phyloP scores from a whole-genome alignment of 2,329 filamentous ascomycete genomes.

The Aspergillus tamarii region DNA sequence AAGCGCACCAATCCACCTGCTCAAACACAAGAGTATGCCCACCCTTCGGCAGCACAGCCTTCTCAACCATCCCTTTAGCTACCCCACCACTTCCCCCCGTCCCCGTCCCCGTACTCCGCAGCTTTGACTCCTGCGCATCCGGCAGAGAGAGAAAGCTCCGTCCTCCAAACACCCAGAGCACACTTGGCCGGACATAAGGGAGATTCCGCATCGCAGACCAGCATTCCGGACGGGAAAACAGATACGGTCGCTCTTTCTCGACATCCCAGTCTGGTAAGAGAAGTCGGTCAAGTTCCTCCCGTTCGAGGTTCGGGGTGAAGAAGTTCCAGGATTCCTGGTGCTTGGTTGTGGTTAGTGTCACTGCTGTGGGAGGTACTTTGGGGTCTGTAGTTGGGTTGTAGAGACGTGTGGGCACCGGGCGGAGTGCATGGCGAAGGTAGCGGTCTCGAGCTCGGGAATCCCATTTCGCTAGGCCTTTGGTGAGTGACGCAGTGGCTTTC shows the following conservation, averaged over 20 bases:
- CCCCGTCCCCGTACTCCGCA: slow-evolving; percentile 24
- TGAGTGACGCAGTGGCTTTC: background rate
- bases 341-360: slow-evolving; percentile 25
- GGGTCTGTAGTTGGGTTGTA: slow-evolving; percentile 15
- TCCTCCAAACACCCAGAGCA: slow-evolving; percentile 27
- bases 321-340: slow-evolving; percentile 21
- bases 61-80: slow-evolving; percentile 21
- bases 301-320: slow-evolving; percentile 16
- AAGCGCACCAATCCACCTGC: slow-evolving; percentile 23
- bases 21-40: slow-evolving; percentile 22
- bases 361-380: slow-evolving; percentile 9
- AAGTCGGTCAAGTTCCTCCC: slow-evolving; percentile 15
- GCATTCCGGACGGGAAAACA: slow-evolving; percentile 23
- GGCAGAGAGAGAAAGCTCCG: slow-evolving; percentile 21
- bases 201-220: slow-evolving; percentile 20
- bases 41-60: slow-evolving; percentile 13
- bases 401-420: slow-evolving; percentile 19
- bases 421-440: background rate
- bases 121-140: slow-evolving; percentile 20
- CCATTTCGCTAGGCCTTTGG: background rate
- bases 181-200: slow-evolving; percentile 27
- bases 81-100: slow-evolving; percentile 29
- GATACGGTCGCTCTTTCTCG: slow-evolving; percentile 12
- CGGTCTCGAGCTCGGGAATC: slow-evolving; percentile 3
- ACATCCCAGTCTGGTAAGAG: slow-evolving; percentile 23